phyloP scores from a whole-genome alignment of 2,329 filamentous ascomycete species.

The Pseudopithomyces chartarum region DNA sequence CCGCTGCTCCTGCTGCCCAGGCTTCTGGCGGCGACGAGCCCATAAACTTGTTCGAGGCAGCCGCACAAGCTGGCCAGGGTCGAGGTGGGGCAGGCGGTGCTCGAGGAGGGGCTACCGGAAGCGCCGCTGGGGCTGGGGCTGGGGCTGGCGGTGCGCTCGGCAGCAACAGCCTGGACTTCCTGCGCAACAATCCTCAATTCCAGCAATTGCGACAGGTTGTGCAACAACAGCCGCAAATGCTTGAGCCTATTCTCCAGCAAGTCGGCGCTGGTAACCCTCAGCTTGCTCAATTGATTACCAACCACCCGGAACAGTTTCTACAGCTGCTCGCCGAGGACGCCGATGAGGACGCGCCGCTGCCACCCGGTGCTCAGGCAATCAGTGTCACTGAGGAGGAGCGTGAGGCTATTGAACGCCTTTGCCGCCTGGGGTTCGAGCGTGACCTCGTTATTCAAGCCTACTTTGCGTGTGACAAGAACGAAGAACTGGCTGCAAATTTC shows the following conservation, averaged over 20 bases:
- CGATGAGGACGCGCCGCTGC: slow-evolving; percentile 81
- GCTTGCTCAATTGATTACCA: slow-evolving; percentile 87
- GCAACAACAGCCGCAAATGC: slow-evolving; percentile 97
- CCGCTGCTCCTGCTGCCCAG: slow-evolving; percentile 28
- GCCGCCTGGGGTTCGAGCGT: slow-evolving; percentile 88
- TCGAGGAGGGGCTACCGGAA: slow-evolving; percentile 55
- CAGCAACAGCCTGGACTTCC: slow-evolving; percentile 84
- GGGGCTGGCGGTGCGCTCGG: slow-evolving; percentile 57
- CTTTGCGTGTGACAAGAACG: slow-evolving; percentile 99
- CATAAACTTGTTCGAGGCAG: slow-evolving; percentile 91
- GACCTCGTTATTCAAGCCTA: slow-evolving; percentile 97
- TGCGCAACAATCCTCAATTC: slow-evolving; percentile 95
- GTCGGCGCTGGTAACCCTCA: slow-evolving; percentile 94
- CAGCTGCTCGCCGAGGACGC: slow-evolving; percentile 86
- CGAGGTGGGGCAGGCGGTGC: slow-evolving; percentile 47
- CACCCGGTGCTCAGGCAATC: slow-evolving; percentile 87
- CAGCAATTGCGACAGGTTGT: slow-evolving; percentile 97
- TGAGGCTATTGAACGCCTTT: slow-evolving; percentile 94
- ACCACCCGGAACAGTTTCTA: slow-evolving; percentile 92
- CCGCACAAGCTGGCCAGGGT: slow-evolving; percentile 72
- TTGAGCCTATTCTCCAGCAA: slow-evolving; percentile 96
- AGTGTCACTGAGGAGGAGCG: slow-evolving; percentile 94
- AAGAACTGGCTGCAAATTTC: slow-evolving; percentile 97
- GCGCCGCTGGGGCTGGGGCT: slow-evolving; percentile 57
- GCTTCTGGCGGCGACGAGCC: slow-evolving; percentile 62